Conservation (phyloP, 1,284 basidiomycete species). For the Cryptococcus floricola region DNA sequence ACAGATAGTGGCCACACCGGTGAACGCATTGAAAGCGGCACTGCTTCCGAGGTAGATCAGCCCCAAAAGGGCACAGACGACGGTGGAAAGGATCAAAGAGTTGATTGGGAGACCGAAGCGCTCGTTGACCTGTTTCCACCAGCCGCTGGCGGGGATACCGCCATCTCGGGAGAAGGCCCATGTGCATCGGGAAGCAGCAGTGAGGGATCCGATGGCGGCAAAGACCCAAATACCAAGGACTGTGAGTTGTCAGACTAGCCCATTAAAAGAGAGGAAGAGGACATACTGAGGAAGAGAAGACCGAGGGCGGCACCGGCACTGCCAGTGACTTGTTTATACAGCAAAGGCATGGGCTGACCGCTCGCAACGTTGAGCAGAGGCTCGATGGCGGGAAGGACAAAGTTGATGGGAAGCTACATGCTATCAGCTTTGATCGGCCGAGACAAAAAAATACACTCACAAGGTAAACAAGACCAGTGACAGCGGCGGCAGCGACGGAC, state of each 20-base stretch:
- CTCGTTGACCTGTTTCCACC: slow-evolving; percentile 48
- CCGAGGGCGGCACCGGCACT: slow-evolving; percentile 50
- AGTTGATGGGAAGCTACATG: slow-evolving; percentile 50
- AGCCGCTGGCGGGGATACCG: slow-evolving; percentile 47
- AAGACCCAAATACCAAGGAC: slow-evolving; percentile 53
- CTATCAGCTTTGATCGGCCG: neutral
- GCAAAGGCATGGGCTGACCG: slow-evolving; percentile 50
- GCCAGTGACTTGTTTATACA: slow-evolving; percentile 51
- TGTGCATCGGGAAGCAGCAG: slow-evolving; percentile 50
- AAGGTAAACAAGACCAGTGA: slow-evolving; percentile 51
- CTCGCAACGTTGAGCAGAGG: slow-evolving; percentile 47
- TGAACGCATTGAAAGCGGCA: slow-evolving; percentile 43
- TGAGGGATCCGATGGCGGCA: slow-evolving; percentile 51
- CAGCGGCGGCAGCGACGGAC: slow-evolving; percentile 49
- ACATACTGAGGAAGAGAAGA: slow-evolving; percentile 48
- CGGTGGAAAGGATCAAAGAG: slow-evolving; percentile 47
- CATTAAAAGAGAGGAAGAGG: neutral
- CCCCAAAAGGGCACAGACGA: slow-evolving; percentile 49
- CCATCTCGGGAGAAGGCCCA: slow-evolving; percentile 53
- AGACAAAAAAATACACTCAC: slow-evolving; percentile 11
- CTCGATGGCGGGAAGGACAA: slow-evolving; percentile 49
- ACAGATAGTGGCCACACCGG: slow-evolving; percentile 44
- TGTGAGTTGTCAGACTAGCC: slow-evolving; percentile 1
- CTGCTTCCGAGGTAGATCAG: slow-evolving; percentile 46
- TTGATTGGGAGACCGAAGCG: slow-evolving; percentile 48